These are phyloP conservation scores for Penicillium bovifimosum DNA, from an alignment of 495 filamentous ascomycete genomes.

Conservation along the genomic window DNA sequence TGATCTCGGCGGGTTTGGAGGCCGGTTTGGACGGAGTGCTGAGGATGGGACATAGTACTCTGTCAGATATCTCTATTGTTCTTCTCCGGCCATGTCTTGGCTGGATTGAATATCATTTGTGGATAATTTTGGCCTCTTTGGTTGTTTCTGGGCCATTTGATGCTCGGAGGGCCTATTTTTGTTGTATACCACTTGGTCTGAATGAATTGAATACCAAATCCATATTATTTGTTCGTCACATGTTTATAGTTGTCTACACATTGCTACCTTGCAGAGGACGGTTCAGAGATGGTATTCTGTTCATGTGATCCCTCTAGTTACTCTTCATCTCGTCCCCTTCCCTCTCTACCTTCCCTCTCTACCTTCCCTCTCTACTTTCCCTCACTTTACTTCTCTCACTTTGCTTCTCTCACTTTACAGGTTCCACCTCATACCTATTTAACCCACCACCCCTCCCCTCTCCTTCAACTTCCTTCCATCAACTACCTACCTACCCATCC, in stretches of 20 bases:
- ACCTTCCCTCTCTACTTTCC: too few species aligned
- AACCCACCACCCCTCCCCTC: too few species aligned
- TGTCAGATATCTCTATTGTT: neutral
- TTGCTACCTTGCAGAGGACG: neutral
- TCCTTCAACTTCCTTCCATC: too few species aligned
- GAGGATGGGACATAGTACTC: slow-evolving; percentile 28
- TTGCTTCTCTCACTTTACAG: too few species aligned
- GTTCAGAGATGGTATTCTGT: too few species aligned
- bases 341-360: too few species aligned
- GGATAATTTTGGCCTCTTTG: neutral
- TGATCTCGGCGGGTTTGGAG: slow-evolving; percentile 78
- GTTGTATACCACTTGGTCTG: slow-evolving; percentile 1
- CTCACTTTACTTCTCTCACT: too few species aligned
- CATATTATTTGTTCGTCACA: neutral
- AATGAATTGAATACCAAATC: neutral
- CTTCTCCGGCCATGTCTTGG: neutral
- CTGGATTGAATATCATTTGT: slow-evolving; percentile 2
- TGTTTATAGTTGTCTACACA: neutral
- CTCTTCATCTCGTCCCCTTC: too few species aligned
- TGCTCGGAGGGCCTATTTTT: neutral
- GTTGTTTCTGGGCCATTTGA: neutral
- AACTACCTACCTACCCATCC: too few species aligned
- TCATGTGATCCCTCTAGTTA: too few species aligned
- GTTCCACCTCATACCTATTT: too few species aligned
- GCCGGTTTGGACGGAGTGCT: slow-evolving; percentile 53